These are phyloP conservation scores for Lenzites betulinus DNA, from an alignment of 768 basidiomycete species.

Conservation along the genomic window DNA sequence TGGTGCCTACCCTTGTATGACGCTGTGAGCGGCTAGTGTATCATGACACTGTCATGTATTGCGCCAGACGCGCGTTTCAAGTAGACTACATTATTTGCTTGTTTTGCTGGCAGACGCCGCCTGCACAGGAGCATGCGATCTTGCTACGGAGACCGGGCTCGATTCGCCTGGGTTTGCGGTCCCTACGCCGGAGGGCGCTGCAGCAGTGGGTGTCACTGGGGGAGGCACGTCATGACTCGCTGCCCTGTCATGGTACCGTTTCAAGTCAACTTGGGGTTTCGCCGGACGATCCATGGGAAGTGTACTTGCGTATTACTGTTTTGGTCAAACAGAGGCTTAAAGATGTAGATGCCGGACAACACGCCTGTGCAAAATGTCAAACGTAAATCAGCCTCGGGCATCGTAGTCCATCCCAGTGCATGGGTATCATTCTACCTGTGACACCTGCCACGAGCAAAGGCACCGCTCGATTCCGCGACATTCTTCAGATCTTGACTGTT, in stretches of 20 bases:
- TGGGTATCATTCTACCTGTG: conserved; percentile 47
- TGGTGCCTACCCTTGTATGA: background rate
- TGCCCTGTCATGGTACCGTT: conserved; percentile 1
- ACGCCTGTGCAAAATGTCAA: conserved; percentile 45
- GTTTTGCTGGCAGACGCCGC: background rate
- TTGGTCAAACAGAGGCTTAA: conserved; percentile 49
- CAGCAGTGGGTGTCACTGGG: background rate
- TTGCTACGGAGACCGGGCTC: background rate
- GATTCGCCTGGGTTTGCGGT: background rate
- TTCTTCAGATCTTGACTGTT: conserved; percentile 10
- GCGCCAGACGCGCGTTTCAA: background rate
- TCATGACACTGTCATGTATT: background rate
- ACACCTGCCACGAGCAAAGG: conserved; percentile 58
- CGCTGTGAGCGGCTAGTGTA: too few relatives aligned
- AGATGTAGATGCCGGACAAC: conserved; percentile 66
- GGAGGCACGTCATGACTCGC: background rate
- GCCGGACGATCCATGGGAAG: background rate
- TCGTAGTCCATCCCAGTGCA: background rate
- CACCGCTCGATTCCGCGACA: conserved; percentile 44
- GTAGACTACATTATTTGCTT: background rate
- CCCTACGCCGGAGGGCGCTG: background rate
- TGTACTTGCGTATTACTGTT: conserved; percentile 8
- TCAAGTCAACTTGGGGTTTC: conserved; percentile 5
- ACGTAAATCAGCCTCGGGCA: conserved; percentile 10
- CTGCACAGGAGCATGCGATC: background rate